These are phyloP conservation scores for Colletotrichum musae DNA, from an alignment of 2,329 filamentous ascomycete species.

Conservation along the genomic window DNA sequence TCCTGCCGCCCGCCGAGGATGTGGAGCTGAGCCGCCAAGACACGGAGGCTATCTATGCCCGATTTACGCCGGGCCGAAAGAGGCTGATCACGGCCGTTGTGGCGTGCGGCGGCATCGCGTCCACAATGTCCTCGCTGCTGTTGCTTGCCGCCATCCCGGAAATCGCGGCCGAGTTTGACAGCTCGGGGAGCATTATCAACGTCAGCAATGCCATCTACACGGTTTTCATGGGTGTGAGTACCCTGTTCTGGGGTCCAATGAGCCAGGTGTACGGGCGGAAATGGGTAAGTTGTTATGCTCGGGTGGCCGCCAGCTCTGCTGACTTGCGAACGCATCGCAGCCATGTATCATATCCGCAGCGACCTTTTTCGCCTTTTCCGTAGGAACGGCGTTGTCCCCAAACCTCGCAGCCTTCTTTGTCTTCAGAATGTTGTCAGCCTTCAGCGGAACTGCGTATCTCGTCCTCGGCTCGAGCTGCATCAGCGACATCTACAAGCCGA, in stretches of 20 bases:
- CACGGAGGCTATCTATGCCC: slow-evolving; percentile 31
- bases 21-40: slow-evolving; percentile 31
- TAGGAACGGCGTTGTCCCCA: slow-evolving; percentile 76
- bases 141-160: slow-evolving; percentile 82
- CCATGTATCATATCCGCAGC: slow-evolving; percentile 43
- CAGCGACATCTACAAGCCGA: slow-evolving; percentile 69
- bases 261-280: slow-evolving; percentile 70
- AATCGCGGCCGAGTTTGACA: slow-evolving; percentile 75
- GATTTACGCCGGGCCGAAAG: slow-evolving; percentile 23
- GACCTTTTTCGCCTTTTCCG: slow-evolving; percentile 74
- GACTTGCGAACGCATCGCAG: neutral
- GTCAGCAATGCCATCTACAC: slow-evolving; percentile 80
- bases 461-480: slow-evolving; percentile 77
- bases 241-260: slow-evolving; percentile 77
- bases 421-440: slow-evolving; percentile 78
- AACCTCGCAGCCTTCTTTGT: slow-evolving; percentile 77
- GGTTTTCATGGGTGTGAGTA: slow-evolving; percentile 77
- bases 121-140: slow-evolving; percentile 47
- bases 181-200: slow-evolving; percentile 78
- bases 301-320: too few species aligned
- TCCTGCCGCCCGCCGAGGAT: slow-evolving; percentile 17
- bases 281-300: too few species aligned
- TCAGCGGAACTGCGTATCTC: slow-evolving; percentile 78
- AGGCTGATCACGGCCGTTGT: slow-evolving; percentile 32
- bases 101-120: slow-evolving; percentile 32